Evolutionary conservation across 805 yeast genomes (phyloP).

Genomic region (Cyberlindnera amylophila): DNA sequence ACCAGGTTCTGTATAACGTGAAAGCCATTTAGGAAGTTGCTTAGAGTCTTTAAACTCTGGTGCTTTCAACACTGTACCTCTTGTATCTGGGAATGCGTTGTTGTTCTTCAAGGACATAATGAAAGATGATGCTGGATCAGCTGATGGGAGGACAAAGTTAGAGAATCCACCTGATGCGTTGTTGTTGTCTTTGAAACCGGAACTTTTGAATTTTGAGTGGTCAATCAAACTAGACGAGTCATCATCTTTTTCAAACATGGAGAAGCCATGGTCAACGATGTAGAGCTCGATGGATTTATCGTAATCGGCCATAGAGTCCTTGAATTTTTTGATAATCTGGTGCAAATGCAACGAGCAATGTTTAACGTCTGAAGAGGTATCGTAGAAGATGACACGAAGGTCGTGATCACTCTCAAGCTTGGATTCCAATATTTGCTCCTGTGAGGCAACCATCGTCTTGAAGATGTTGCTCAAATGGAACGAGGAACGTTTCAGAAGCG

Average conservation of each 20-base stretch:
- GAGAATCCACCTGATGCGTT: slow-evolving; percentile 12
- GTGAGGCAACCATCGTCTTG: slow-evolving; percentile 27
- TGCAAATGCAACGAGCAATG: slow-evolving; percentile 26
- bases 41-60: slow-evolving; percentile 11
- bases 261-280: slow-evolving; percentile 23
- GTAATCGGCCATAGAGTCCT: slow-evolving; percentile 13
- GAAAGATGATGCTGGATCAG: slow-evolving; percentile 24
- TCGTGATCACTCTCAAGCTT: slow-evolving; percentile 11
- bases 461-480: slow-evolving; percentile 26
- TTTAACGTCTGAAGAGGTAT: slow-evolving; percentile 18
- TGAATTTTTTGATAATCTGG: slow-evolving; percentile 27
- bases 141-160: slow-evolving; percentile 23
- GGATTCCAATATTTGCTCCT: slow-evolving; percentile 15
- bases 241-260: slow-evolving; percentile 12
- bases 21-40: slow-evolving; percentile 47
- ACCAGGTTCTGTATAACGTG: slow-evolving; percentile 23
- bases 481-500: slow-evolving; percentile 61
- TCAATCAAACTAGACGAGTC: slow-evolving; percentile 11
- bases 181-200: not conserved
- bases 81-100: slow-evolving; percentile 9
- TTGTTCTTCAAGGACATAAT: slow-evolving; percentile 23
- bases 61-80: slow-evolving; percentile 6
- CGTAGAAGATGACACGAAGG: slow-evolving; percentile 24
- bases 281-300: slow-evolving; percentile 15
- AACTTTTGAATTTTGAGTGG: slow-evolving; percentile 13